These are phyloP conservation scores for Plasmodium falciparum DNA, from an alignment of 169 alveolate species.

Conservation along the genomic window DNA sequence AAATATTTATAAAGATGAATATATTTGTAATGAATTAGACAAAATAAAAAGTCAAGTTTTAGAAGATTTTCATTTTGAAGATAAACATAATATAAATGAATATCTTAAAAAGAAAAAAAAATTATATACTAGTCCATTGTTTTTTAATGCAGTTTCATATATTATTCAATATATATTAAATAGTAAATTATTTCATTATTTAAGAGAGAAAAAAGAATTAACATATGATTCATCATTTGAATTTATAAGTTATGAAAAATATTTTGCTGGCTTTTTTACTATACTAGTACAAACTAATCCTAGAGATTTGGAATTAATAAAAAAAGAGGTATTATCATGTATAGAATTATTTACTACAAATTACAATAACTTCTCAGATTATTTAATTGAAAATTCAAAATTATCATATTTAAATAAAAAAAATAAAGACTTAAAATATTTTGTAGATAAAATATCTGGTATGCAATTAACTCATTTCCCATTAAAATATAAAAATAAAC, in stretches of 20 bases:
- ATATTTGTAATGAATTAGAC: neutral
- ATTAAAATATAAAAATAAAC: constrained; percentile 55
- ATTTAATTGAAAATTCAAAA: constrained; percentile 70
- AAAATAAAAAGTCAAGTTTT: constrained; percentile 27
- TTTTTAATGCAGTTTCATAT: constrained; percentile 50
- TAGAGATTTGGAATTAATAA: constrained; percentile 78
- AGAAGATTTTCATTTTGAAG: no score
- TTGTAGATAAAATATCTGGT: constrained; percentile 59
- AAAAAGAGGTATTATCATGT: constrained; percentile 77
- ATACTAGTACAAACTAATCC: constrained; percentile 86
- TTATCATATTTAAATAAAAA: constrained; percentile 55
- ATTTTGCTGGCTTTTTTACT: constrained; percentile 85
- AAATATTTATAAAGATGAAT: neutral
- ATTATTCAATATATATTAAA: constrained; percentile 59
- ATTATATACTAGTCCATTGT: constrained; percentile 73
- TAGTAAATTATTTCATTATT: constrained; percentile 75
- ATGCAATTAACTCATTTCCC: constrained; percentile 70
- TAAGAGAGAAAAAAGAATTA: constrained; percentile 88
- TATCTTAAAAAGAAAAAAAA: constrained; percentile 78
- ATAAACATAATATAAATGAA: constrained; percentile 27
- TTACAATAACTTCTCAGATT: constrained; percentile 58
- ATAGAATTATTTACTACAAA: constrained; percentile 46
- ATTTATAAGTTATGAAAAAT: constrained; percentile 85
- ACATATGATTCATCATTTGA: constrained; percentile 90
- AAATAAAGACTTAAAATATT: constrained; percentile 75